Conservation (phyloP, 768 basidiomycete genomes). For the Austroboletus festivus region DNA sequence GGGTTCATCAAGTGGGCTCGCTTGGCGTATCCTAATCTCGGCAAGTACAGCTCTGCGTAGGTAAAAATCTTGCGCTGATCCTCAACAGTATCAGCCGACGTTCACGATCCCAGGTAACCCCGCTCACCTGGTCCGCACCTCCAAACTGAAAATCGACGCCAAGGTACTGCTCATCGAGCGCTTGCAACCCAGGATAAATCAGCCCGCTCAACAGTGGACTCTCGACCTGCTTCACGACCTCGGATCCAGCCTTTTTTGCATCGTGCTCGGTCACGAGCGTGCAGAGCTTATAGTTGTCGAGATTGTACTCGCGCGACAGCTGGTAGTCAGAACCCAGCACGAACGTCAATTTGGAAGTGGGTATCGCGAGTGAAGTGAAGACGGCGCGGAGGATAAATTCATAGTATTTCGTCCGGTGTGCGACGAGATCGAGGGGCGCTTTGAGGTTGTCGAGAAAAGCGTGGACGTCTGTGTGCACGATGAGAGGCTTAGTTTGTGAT, state of each 20-base stretch:
- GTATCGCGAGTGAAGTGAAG: conserved; percentile 87
- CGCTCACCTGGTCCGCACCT: conserved; percentile 87
- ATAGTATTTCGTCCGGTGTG: conserved; percentile 88
- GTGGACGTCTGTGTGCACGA: conserved; percentile 66
- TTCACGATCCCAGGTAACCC: neutral
- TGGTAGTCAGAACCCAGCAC: conserved; percentile 93
- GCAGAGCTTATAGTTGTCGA: conserved; percentile 91
- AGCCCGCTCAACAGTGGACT: conserved; percentile 87
- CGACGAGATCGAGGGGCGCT: conserved; percentile 89
- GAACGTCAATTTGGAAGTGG: conserved; percentile 77
- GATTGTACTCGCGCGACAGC: conserved; percentile 83
- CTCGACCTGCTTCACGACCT: conserved; percentile 97
- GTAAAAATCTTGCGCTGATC: conserved; percentile 96
- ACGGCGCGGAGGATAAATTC: conserved; percentile 75
- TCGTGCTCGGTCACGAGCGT: conserved; percentile 94
- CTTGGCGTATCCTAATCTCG: conserved; percentile 87
- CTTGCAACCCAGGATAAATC: conserved; percentile 94
- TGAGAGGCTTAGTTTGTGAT: neutral
- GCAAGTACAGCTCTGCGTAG: conserved; percentile 94
- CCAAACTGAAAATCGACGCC: conserved; percentile 97
- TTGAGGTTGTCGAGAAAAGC: conserved; percentile 98
- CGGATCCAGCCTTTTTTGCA: conserved; percentile 96
- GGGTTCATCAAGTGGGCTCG: conserved; percentile 97
- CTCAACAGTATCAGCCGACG: neutral
- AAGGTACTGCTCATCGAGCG: conserved; percentile 96